phyloP scores from a whole-genome alignment of 768 basidiomycete genomes.

The Flagelloscypha sp. region DNA sequence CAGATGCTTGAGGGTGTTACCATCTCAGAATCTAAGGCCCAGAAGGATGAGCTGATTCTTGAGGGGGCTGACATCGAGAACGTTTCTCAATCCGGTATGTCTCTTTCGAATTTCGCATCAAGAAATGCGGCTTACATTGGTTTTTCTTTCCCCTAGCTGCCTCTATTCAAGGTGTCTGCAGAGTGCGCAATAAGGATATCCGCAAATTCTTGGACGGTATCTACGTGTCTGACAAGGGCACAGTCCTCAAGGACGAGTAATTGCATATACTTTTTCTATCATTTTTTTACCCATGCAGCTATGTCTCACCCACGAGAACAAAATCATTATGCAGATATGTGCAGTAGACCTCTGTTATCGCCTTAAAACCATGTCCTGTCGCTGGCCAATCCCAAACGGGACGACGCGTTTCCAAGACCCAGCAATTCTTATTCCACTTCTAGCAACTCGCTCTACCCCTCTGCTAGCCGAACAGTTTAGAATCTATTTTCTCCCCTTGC shows the following conservation, averaged over 20 bases:
- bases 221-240: constrained; percentile 80
- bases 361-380: too few species aligned
- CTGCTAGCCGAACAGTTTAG: too few species aligned
- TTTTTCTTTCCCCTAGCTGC: constrained; percentile 48
- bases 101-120: not conserved
- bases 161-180: constrained; percentile 92
- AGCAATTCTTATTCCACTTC: too few species aligned
- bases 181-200: constrained; percentile 99
- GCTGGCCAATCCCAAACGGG: too few species aligned
- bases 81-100: constrained; percentile 89
- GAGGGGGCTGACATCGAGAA: constrained; percentile 95
- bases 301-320: constrained; percentile 12
- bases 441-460: too few species aligned
- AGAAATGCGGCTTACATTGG: not conserved
- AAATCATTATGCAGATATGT: too few species aligned
- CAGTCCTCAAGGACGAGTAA: constrained; percentile 45
- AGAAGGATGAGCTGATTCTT: constrained; percentile 92
- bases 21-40: constrained; percentile 76
- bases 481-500: too few species aligned
- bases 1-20: constrained; percentile 85
- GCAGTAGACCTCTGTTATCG: too few species aligned
- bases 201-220: constrained; percentile 96
- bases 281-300: constrained; percentile 20
- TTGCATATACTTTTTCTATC: constrained; percentile 4
- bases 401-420: too few species aligned